These are phyloP conservation scores for Sclerotinia glacialis DNA, from an alignment of 2,329 filamentous ascomycete species.

Conservation along the genomic window DNA sequence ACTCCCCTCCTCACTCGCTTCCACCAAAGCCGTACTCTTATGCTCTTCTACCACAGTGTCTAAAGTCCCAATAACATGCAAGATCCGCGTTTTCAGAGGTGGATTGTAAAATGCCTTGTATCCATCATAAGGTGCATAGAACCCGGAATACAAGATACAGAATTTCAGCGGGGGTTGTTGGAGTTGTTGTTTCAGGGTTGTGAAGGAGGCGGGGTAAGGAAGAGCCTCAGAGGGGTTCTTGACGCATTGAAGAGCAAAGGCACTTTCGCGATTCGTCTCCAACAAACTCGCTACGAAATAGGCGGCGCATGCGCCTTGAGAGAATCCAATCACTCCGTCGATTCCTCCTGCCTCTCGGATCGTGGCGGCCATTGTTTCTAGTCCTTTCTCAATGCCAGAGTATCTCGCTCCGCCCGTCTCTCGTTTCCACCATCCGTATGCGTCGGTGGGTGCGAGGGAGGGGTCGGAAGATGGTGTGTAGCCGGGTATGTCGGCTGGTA, in stretches of 20 bases:
- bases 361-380: conserved; percentile 59
- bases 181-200: conserved; percentile 44
- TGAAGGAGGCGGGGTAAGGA: conserved; percentile 51
- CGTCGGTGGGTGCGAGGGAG: conserved; percentile 46
- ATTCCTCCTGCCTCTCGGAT: conserved; percentile 65
- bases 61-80: conserved; percentile 79
- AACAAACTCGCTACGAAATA: conserved; percentile 70
- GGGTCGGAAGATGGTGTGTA: conserved; percentile 48
- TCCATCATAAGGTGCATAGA: conserved; percentile 59
- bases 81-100: conserved; percentile 68
- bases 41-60: conserved; percentile 86
- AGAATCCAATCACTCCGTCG: conserved; percentile 79
- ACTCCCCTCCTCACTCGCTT: conserved; percentile 45
- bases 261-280: conserved; percentile 51
- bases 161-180: conserved; percentile 59
- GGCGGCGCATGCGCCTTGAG: conserved; percentile 72
- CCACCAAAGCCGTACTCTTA: conserved; percentile 64
- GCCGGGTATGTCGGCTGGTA: conserved; percentile 65
- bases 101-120: conserved; percentile 73
- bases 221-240: conserved; percentile 44
- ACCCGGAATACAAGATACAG: conserved; percentile 74
- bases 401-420: conserved; percentile 65
- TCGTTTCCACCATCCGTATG: conserved; percentile 80
- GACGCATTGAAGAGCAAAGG: conserved; percentile 43
- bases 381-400: conserved; percentile 64